Conservation (phyloP, 345 rosid genomes). For the Salix koriyanagi region DNA sequence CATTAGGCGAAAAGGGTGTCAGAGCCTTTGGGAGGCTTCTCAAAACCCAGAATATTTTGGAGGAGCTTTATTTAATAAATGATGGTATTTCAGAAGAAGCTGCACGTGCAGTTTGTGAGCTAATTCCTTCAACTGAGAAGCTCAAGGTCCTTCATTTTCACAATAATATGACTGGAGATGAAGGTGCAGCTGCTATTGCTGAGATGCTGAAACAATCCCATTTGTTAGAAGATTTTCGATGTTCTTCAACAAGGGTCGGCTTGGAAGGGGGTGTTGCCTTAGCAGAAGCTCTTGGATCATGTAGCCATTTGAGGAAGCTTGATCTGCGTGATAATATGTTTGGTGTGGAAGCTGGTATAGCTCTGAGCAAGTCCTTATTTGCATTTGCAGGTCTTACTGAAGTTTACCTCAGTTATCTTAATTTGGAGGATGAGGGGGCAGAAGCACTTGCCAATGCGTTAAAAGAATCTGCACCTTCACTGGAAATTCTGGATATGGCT, state of each 20-base stretch:
- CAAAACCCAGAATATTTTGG: conserved; percentile 61
- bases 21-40: conserved; percentile 75
- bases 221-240: conserved; percentile 63
- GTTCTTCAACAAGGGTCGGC: conserved; percentile 88
- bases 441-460: conserved; percentile 62
- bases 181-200: conserved; percentile 77
- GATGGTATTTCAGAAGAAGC: conserved; percentile 96
- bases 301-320: conserved; percentile 62
- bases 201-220: conserved; percentile 63
- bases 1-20: conserved; percentile 90
- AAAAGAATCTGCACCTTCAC: conserved; percentile 63
- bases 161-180: conserved; percentile 94
- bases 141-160: conserved; percentile 82
- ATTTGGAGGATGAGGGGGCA: conserved; percentile 79
- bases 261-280: conserved; percentile 73
- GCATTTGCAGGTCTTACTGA: conserved; percentile 57
- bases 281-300: conserved; percentile 66
- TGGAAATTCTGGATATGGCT: conserved; percentile 79
- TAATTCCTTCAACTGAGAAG: conserved; percentile 78
- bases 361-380: conserved; percentile 60
- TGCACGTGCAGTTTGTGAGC: conserved; percentile 64
- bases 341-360: conserved; percentile 68
- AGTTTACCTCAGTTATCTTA: conserved; percentile 75
- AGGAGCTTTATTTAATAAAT: conserved; percentile 81
- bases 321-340: conserved; percentile 93